Base-by-base conservation (phyloP, 352 stramenopile genomes). In the Blastocystis sp. region DNA sequence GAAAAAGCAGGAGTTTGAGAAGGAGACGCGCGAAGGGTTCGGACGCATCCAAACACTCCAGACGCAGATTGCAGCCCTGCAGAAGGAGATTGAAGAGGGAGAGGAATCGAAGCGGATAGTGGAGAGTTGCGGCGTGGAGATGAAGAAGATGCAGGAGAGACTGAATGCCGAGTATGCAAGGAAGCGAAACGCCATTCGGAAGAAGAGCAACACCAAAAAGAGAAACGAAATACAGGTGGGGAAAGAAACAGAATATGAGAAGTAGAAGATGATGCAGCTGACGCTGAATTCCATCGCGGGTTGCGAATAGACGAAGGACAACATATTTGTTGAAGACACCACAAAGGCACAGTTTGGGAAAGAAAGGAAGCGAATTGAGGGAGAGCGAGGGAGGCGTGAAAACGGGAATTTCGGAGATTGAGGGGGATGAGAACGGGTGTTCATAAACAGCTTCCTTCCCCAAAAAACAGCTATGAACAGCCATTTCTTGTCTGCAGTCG, bases 401-500 rank as follows among this genome's bases (percentile, higher is more conserved):
- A 21, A 4, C 69, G 45, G 54, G 61, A 64, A 63, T 79, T 64
- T 63, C 0, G 21, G 4, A 28, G 63, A 63, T 42, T 79, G 14
- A 54, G 21, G 28, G 60, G 34, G 1, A 9, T 38, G 10, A 19
- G 14, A 17, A 17, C 40, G 28, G 21, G 11, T 9, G 43, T n/a
- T 81, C 60, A 66, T 52, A 28, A 17, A 11, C 40, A 45, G 66
- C 66, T 81, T 59, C 28, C 57, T 24, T 66, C 40, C 43, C 66
- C 42, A 65, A 54, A 81, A 68, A 68, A 54, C 43, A 76, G 65
- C 59, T 48, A 87, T 87, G 77, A 87, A 87, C 65, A 87, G 77
- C 77, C 62, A 87, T 59, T 87, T 87, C 65, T 74, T 77, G 62
- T 74, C 77, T 87, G 77, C 77, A 43, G 62, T 74, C 71, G 77